These are phyloP conservation scores for Coemansia sp. DNA, from an alignment of 192 early-diverging fungal genomes.

Conservation along the genomic window DNA sequence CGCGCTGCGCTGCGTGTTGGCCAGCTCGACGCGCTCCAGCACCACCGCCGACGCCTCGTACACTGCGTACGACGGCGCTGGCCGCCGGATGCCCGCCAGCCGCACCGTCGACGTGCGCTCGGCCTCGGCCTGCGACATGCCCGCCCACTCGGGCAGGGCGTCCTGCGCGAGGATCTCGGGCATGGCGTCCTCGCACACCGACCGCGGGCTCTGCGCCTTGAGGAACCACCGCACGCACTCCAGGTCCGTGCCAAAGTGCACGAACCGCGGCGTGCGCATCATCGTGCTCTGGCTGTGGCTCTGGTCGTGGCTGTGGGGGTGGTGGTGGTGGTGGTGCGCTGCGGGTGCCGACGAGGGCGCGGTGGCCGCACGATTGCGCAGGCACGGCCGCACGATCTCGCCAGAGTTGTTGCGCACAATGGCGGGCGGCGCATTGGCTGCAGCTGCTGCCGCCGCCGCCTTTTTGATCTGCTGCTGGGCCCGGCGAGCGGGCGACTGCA, in stretches of 20 bases:
- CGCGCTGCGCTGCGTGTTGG: constrained; percentile 51
- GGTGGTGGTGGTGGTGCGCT: no score
- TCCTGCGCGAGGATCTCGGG: no score
- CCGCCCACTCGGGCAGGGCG: constrained; percentile 27
- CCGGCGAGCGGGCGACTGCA: constrained; percentile 14
- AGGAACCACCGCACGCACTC: constrained; percentile 74
- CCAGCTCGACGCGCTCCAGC: constrained; percentile 61
- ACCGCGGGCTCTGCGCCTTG: constrained; percentile 66
- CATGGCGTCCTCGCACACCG: constrained; percentile 50
- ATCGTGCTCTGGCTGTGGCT: neutral
- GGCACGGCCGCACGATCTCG: constrained; percentile 53
- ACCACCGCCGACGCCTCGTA: constrained; percentile 58
- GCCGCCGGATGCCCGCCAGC: constrained; percentile 42
- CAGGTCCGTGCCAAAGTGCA: constrained; percentile 69
- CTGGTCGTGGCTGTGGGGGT: no score
- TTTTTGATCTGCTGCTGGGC: constrained; percentile 23
- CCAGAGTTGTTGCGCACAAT: constrained; percentile 53
- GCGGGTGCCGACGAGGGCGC: no score
- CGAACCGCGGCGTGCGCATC: constrained; percentile 60
- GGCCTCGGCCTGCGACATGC: neutral
- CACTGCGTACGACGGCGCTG: constrained; percentile 40
- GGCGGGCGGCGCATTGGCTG: constrained; percentile 16
- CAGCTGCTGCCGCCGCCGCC: constrained; percentile 9
- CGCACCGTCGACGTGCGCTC: constrained; percentile 29
- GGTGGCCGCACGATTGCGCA: constrained; percentile 34